Evolutionary conservation across 129 eudicot species (phyloP).

Genomic region (Daucus carota): DNA sequence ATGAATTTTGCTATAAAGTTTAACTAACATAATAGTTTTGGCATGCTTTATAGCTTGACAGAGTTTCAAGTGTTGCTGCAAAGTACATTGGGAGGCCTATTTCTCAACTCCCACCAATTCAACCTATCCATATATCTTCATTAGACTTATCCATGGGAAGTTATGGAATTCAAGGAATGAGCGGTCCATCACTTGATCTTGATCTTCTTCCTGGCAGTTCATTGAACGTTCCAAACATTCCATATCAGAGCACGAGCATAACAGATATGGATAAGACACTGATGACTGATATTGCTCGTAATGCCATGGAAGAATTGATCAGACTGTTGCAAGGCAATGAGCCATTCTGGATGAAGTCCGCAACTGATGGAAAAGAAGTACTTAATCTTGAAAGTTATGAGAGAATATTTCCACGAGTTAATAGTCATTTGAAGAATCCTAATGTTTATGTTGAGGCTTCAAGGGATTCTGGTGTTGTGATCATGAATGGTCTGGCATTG

Average conservation of each 20-base stretch:
- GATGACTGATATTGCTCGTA: slow-evolving; percentile 42
- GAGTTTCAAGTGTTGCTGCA: slow-evolving; percentile 55
- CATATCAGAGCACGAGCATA: slow-evolving; percentile 23
- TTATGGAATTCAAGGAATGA: slow-evolving; percentile 18
- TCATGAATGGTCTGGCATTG: slow-evolving; percentile 42
- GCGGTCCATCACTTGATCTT: slow-evolving; percentile 53
- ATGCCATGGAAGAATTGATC: slow-evolving; percentile 51
- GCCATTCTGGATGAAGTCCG: slow-evolving; percentile 46
- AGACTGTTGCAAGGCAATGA: slow-evolving; percentile 44
- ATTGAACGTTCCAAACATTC: slow-evolving; percentile 20
- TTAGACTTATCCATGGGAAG: slow-evolving; percentile 50
- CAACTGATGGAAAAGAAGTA: slow-evolving; percentile 31
- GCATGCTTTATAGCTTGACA: slow-evolving; percentile 45
- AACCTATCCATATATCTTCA: slow-evolving; percentile 51
- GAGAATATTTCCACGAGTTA: slow-evolving; percentile 30
- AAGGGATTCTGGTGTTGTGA: slow-evolving; percentile 51
- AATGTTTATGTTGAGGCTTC: slow-evolving; percentile 43
- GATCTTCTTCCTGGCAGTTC: slow-evolving; percentile 42
- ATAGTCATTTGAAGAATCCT: slow-evolving; percentile 32
- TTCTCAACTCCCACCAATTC: slow-evolving; percentile 57
- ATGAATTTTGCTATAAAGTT: too few species aligned
- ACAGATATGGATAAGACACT: slow-evolving; percentile 56
- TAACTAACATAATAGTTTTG: background rate
- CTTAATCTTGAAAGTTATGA: slow-evolving; percentile 48
- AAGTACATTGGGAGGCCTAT: slow-evolving; percentile 68